A percentile compares a stretch with the other conserved stretches of the same genome.
Conservation (phyloP, 352 stramenopile genomes). For the Globisporangium megalacanthum region DNA sequence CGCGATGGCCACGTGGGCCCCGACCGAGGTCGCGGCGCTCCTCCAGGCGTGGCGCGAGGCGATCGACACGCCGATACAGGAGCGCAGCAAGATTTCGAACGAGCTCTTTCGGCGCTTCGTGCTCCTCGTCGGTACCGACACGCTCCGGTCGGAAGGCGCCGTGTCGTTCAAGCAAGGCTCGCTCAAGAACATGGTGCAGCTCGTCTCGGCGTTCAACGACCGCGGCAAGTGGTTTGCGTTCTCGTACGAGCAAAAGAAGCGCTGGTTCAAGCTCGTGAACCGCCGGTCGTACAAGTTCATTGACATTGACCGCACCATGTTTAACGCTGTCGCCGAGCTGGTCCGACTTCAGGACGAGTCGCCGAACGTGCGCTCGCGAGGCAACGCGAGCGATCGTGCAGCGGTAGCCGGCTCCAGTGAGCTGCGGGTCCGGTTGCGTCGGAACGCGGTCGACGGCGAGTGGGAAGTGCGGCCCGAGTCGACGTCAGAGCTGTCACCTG, state of each 20-base stretch:
- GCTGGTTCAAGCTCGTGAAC: slow-evolving; percentile 17
- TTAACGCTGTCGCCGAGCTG: slow-evolving; percentile 5
- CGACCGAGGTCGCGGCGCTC: slow-evolving; percentile 10
- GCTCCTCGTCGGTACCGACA: slow-evolving; percentile 3
- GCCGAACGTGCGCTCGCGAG: slow-evolving; percentile 12
- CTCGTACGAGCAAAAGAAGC: slow-evolving; percentile 12
- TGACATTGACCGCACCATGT: slow-evolving; percentile 10
- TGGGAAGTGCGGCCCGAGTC: neutral
- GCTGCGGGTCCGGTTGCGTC: slow-evolving; percentile 3
- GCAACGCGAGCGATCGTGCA: too few species aligned
- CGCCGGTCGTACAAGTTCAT: slow-evolving; percentile 15
- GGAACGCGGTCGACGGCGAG: neutral
- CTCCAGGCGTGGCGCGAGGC: slow-evolving; percentile 14
- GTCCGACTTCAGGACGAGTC: slow-evolving; percentile 6
- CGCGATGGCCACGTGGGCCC: slow-evolving; percentile 10
- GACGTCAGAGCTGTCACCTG: neutral
- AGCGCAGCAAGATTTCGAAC: slow-evolving; percentile 14
- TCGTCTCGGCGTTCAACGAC: slow-evolving; percentile 14
- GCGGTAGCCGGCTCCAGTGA: neutral
- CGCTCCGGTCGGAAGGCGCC: slow-evolving; percentile 7
- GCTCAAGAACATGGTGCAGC: slow-evolving; percentile 13
- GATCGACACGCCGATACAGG: slow-evolving; percentile 8
- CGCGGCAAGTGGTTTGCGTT: slow-evolving; percentile 12
- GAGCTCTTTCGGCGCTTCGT: slow-evolving; percentile 13
- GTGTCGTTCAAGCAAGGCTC: slow-evolving; percentile 14